Base-by-base conservation (phyloP, 2,329 filamentous ascomycete species). In the Biscogniauxia marginata region DNA sequence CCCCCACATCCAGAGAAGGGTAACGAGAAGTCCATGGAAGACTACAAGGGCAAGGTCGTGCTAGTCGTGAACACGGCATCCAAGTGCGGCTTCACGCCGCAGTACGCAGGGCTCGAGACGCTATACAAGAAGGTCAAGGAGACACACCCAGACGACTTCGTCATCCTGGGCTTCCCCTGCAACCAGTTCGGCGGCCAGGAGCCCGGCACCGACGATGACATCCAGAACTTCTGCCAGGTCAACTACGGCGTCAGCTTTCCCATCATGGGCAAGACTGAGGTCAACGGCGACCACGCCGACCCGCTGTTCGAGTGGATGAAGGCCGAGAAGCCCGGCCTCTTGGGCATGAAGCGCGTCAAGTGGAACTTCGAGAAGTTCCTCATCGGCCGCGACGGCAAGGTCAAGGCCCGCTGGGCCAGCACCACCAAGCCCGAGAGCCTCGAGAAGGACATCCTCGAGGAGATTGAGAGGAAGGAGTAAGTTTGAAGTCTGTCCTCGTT, bases 301-400 rank as follows among this genome's bases (percentile, higher is more conserved):
- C 92, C 93, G 1, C 75, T 96, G 39, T 98, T 83, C 74, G 82
- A 89, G 71, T 99, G 84, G 84, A 74, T 89, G 70, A 89, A 88
- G 80, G 74, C 76, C 46, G 77, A 87, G 75, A 88, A 91, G 80
- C 84, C 93, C 0, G 93, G 95, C 20, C 70, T 97, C 54, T 77
- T 98, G 77, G 95, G 95, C 19, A 73, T 98, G 70, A 93, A 96
- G 87, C 77, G 87, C 60, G 82, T 99, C 68, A 97, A 98, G 88
- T 99, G 95, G 95, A 99, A 99, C 79, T 99, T 98, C 79, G 95
- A 99, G 77, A 99, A 99, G 84, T 99, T 97, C 77, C 78, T 99
- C 62, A 80, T 99, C 63, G 89, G 88, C 58, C 84, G 85, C 60
- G 91, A 98, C 74, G 95, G 95, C 22, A 83, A 88, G 77, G 91